A percentile compares a stretch with the other conserved stretches of the same genome.
Conservation (phyloP, 495 filamentous ascomycete species). For the Apiosordaria backusii region DNA sequence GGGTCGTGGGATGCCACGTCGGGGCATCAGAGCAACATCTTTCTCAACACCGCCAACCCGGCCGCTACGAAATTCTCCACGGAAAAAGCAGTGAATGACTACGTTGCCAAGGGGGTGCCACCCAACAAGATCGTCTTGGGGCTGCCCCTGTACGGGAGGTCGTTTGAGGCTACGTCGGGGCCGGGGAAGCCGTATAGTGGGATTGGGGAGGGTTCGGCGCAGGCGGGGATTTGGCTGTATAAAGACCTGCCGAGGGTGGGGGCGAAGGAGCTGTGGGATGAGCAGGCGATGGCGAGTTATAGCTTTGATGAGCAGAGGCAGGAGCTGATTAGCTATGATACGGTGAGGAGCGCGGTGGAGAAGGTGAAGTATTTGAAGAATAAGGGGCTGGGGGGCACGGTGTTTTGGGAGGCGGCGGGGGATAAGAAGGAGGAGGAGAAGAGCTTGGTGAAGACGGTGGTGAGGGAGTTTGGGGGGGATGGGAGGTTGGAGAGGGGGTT, state of each 20-base stretch:
- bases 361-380: constrained; percentile 66
- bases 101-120: constrained; percentile 59
- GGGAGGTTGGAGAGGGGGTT: constrained; percentile 52
- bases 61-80: constrained; percentile 64
- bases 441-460: constrained; percentile 62
- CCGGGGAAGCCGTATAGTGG: constrained; percentile 65
- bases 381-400: constrained; percentile 68
- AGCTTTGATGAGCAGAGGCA: constrained; percentile 58
- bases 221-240: constrained; percentile 79
- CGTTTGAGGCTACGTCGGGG: constrained; percentile 69
- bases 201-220: constrained; percentile 62
- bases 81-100: constrained; percentile 62
- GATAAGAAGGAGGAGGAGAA: constrained; percentile 58
- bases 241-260: constrained; percentile 56
- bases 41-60: constrained; percentile 48
- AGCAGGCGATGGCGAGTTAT: constrained; percentile 58
- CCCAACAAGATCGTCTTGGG: constrained; percentile 73
- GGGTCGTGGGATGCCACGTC: constrained; percentile 65
- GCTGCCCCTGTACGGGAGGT: constrained; percentile 81
- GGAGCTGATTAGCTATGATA: constrained; percentile 78
- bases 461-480: constrained; percentile 49
- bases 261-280: constrained; percentile 46
- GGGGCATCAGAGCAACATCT: constrained; percentile 77
- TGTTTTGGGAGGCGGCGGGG: constrained; percentile 88
- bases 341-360: constrained; percentile 48